Evolutionary conservation across 345 rosid species (phyloP).

Genomic region (Erucastrum elatum): DNA sequence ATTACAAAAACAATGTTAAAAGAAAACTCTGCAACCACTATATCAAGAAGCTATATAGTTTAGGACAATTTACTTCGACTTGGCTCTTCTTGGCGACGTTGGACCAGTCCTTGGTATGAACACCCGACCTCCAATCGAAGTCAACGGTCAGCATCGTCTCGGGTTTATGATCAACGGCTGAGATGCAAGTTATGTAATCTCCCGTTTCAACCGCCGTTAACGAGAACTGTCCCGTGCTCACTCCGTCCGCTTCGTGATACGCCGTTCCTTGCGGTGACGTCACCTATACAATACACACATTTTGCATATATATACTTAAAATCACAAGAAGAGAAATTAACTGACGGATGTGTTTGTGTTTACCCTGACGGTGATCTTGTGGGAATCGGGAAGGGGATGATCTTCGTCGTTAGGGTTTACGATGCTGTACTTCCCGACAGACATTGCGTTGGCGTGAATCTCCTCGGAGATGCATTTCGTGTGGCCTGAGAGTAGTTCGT

Average conservation of each 20-base stretch:
- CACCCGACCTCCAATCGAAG: conserved; percentile 86
- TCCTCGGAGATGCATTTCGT: conserved; percentile 94
- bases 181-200: conserved; percentile 74
- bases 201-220: conserved; percentile 73
- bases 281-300: conserved; percentile 47
- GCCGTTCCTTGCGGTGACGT: conserved; percentile 70
- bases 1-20: conserved; percentile 12
- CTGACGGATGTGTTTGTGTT: not conserved
- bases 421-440: conserved; percentile 78
- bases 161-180: conserved; percentile 63
- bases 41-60: too few relatives aligned
- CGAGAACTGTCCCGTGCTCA: conserved; percentile 75
- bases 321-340: not conserved
- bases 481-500: conserved; percentile 72
- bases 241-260: conserved; percentile 62
- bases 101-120: conserved; percentile 84
- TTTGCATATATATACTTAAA: conserved; percentile 3
- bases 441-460: conserved; percentile 66
- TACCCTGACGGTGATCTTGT: conserved; percentile 74
- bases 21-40: not conserved
- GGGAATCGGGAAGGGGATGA: conserved; percentile 70
- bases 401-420: conserved; percentile 68
- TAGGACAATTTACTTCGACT: conserved; percentile 57
- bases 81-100: conserved; percentile 89
- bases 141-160: conserved; percentile 51